Conservation (phyloP, 2,329 filamentous ascomycete species). For the Purpureocillium takamizusanense region DNA sequence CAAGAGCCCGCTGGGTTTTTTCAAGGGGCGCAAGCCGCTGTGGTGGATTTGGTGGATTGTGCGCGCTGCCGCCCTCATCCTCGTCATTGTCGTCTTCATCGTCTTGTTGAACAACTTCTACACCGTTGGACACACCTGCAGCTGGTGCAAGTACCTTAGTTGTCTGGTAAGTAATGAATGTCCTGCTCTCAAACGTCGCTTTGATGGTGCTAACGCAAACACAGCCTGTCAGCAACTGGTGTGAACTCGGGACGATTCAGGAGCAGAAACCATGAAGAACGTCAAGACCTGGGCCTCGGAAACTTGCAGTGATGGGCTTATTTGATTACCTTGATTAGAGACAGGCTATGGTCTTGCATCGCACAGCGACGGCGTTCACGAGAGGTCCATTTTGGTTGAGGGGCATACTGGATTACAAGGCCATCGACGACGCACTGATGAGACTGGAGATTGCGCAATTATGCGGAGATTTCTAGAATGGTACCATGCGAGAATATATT, state of each 20-base stretch:
- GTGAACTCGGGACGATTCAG: conserved; percentile 38
- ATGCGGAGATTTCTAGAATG: no score
- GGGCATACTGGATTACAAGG: no score
- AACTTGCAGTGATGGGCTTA: not conserved
- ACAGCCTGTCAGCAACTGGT: conserved; percentile 60
- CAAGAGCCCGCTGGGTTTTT: conserved; percentile 65
- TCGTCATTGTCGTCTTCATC: conserved; percentile 79
- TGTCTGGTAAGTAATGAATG: conserved; percentile 63
- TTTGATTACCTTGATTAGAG: conserved; percentile 1
- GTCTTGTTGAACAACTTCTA: conserved; percentile 90
- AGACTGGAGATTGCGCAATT: no score
- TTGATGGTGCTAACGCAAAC: conserved; percentile 11
- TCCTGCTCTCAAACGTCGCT: not conserved
- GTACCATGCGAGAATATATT: no score
- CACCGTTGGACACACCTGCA: conserved; percentile 62
- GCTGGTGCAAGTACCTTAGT: conserved; percentile 92
- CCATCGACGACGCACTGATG: no score
- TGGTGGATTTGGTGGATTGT: conserved; percentile 99
- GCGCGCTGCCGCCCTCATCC: conserved; percentile 65
- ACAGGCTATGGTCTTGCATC: conserved; percentile 10
- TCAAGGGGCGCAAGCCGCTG: conserved; percentile 81
- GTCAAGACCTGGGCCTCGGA: not conserved
- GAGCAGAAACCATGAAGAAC: conserved; percentile 5
- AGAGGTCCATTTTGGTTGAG: not conserved
- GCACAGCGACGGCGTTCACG: conserved; percentile 25